These are phyloP conservation scores for Acanthamoeba castellanii DNA, from an alignment of 208 protist species.

Conservation along the genomic window DNA sequence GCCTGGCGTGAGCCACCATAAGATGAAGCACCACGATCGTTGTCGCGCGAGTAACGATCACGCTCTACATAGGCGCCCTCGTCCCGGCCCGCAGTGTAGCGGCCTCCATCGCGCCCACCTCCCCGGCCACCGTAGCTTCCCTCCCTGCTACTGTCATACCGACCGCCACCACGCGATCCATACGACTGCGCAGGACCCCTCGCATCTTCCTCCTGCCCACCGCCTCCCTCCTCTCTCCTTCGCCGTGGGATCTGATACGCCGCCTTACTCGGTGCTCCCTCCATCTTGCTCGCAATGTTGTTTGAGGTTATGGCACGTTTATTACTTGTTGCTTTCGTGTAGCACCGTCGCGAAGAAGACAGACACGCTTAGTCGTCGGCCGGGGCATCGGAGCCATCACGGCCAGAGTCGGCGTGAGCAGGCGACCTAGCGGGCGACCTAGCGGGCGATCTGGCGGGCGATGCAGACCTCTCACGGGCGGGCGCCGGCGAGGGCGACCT, in stretches of 20 bases:
- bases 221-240: not conserved
- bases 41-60: not conserved
- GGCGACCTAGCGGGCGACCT: not conserved
- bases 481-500: not conserved
- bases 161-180: not conserved
- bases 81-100: not conserved
- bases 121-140: not conserved
- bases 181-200: not conserved
- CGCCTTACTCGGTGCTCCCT: not conserved
- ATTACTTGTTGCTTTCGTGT: not conserved
- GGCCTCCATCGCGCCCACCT: too few species aligned
- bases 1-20: not conserved
- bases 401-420: not conserved
- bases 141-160: not conserved
- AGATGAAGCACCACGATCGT: not conserved
- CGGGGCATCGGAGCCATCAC: not conserved
- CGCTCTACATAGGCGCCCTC: not conserved
- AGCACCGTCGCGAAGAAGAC: not conserved
- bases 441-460: not conserved
- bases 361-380: not conserved
- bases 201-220: not conserved
- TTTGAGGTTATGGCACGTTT: not conserved
- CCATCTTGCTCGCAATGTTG: not conserved
- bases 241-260: not conserved
- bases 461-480: not conserved